Base-by-base conservation (phyloP, 2,329 filamentous ascomycete genomes). In the Sporothrix dimorphospora region DNA sequence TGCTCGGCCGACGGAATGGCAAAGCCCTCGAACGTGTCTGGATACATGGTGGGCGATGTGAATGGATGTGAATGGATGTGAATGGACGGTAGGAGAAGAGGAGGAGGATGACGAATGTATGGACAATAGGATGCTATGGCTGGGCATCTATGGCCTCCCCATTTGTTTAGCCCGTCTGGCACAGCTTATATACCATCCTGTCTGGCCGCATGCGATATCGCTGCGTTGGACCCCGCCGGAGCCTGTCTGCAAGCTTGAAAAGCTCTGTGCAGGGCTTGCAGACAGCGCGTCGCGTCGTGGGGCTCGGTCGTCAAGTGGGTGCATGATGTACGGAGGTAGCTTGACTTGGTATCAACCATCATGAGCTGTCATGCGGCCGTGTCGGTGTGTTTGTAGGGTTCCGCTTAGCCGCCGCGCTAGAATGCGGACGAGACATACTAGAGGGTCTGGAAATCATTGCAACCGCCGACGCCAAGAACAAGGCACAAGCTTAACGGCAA, bases 1-100 rank as follows among this genome's bases (percentile, higher is more conserved):
- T 82, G 84, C 68, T 85, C 85, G 24, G 85, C 80, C 70, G 83
- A 83, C 71, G 86, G 80, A 77, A 89, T 85, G 81, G 89, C 87
- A 82, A 90, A 90, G 75, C 88, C 87, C 72, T 83, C 85, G 80
- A 89, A 90, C 75, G 87, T 85, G 49, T 90, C 88, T 76, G 86
- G 86, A 77, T 88, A 85, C 85, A 87, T 87, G 73, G 66, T 79
- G 77, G 3, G 24, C 42, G 24, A 40, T 61, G 66, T 38, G 59
- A 38, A 47, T 24, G 4, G 11, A 9, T 40, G 9, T 21, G 14
- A 11, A 12, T 3, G 14, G 1, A 34, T 6, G 59, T 24, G 42
- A 45, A 12, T 3, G 19, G 14, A 19, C 16, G 7, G 16, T 49
- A 65, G 24, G 11, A 30, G 27, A 12, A 24, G 21, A 14, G 2